Evolutionary conservation across 2,329 filamentous ascomycete species (phyloP).

Genomic region (Apiospora malaysiana): DNA sequence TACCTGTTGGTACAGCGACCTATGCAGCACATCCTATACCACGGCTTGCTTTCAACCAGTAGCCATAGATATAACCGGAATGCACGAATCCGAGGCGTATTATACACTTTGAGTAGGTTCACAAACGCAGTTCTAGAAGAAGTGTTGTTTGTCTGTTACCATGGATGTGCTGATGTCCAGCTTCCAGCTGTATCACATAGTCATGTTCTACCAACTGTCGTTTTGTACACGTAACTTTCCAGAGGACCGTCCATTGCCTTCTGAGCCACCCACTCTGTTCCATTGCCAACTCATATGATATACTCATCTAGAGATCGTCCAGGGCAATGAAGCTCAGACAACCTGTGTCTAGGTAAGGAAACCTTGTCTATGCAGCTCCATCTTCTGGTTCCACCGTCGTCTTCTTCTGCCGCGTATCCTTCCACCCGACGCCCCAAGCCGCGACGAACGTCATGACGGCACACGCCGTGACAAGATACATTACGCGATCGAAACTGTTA

Average conservation of each 20-base stretch:
- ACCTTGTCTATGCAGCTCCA: not conserved
- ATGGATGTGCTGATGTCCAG: not conserved
- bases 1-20: too few species aligned
- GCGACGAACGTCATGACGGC: constrained; percentile 32
- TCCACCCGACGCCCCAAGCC: constrained; percentile 38
- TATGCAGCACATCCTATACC: too few species aligned
- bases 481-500: constrained; percentile 33
- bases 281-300: too few species aligned
- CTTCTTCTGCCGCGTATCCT: constrained; percentile 24
- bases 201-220: not conserved
- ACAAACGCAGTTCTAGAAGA: too few species aligned
- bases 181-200: not conserved
- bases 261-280: not conserved
- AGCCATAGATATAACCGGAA: too few species aligned
- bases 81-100: too few species aligned
- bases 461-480: constrained; percentile 35
- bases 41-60: too few species aligned
- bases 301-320: not conserved
- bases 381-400: not conserved
- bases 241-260: not conserved
- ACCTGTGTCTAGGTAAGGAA: not conserved
- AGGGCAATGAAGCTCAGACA: not conserved
- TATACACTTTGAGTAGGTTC: too few species aligned
- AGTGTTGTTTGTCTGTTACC: too few species aligned
- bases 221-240: not conserved